Evolutionary conservation across 2,329 filamentous ascomycete genomes (phyloP).

Genomic region (Hypoxylon sp.): DNA sequence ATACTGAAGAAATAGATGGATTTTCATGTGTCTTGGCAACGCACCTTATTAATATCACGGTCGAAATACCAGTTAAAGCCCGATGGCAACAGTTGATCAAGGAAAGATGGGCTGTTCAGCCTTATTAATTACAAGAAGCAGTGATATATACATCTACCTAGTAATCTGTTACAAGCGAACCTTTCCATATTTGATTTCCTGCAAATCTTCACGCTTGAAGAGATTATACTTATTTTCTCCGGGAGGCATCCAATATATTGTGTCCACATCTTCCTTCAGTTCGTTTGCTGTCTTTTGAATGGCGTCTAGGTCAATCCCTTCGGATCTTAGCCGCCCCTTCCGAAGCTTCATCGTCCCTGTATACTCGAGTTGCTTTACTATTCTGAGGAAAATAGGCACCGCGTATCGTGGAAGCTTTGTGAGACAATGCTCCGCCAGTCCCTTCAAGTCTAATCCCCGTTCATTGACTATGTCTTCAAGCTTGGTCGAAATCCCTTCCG

Average conservation of each 20-base stretch:
- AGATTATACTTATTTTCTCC: constrained; percentile 54
- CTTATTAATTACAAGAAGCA: constrained; percentile 9
- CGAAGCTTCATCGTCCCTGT: constrained; percentile 63
- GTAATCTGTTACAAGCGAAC: constrained; percentile 40
- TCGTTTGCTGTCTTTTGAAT: constrained; percentile 53
- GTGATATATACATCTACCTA: neutral
- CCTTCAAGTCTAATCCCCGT: constrained; percentile 51
- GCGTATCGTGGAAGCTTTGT: constrained; percentile 60
- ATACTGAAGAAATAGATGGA: no score
- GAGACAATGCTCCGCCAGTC: constrained; percentile 57
- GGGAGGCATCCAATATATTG: constrained; percentile 59
- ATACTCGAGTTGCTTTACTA: constrained; percentile 59
- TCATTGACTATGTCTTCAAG: constrained; percentile 50
- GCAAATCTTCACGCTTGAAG: constrained; percentile 57
- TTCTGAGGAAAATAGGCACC: constrained; percentile 60
- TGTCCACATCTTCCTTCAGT: constrained; percentile 51
- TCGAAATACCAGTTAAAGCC: neutral
- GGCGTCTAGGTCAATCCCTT: constrained; percentile 60
- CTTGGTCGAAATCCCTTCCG: constrained; percentile 48
- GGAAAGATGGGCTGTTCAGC: neutral
- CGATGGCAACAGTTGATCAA: neutral
- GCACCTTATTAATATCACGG: neutral
- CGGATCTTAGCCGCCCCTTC: constrained; percentile 59
- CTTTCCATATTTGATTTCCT: constrained; percentile 50
- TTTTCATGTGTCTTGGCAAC: no score